These are phyloP conservation scores for Marasmius oreades DNA, from an alignment of 1,284 basidiomycete genomes.

Conservation along the genomic window DNA sequence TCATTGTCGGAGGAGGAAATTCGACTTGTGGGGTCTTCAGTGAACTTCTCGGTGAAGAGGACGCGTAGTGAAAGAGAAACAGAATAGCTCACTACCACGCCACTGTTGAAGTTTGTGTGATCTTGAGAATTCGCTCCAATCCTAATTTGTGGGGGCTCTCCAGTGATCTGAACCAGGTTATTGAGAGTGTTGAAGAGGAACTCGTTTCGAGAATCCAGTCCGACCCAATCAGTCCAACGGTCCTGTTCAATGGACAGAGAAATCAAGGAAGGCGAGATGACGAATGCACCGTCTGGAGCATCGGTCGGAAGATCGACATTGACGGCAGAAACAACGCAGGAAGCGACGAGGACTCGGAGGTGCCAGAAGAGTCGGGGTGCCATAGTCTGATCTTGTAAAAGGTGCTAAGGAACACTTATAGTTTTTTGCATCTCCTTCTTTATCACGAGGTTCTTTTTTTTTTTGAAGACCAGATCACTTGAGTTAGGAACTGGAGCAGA, in stretches of 20 bases:
- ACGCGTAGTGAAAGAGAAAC: neutral
- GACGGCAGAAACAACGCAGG: neutral
- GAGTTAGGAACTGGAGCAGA: too few species aligned
- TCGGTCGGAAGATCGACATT: neutral
- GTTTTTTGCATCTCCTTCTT: too few species aligned
- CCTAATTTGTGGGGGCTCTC: conserved; percentile 53
- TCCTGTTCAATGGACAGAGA: conserved; percentile 72
- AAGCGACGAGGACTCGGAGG: too few species aligned
- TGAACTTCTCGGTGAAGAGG: neutral
- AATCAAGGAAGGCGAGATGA: conserved; percentile 43
- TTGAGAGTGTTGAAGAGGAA: conserved; percentile 57
- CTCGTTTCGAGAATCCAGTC: conserved; percentile 43
- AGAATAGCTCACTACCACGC: conserved; percentile 34
- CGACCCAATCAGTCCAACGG: conserved; percentile 62
- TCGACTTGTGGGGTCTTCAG: conserved; percentile 36
- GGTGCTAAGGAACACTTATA: too few species aligned
- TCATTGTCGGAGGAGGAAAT: conserved; percentile 46
- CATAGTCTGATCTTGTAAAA: too few species aligned
- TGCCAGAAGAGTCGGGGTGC: too few species aligned
- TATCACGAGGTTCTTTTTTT: too few species aligned
- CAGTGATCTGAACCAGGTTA: conserved; percentile 51
- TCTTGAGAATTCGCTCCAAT: conserved; percentile 66
- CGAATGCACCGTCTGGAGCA: conserved; percentile 3
- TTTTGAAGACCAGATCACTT: too few species aligned
- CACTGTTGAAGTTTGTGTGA: conserved; percentile 46